Base-by-base conservation (phyloP, 148 eudicot species). In the Amaranthus hypochondriacus region DNA sequence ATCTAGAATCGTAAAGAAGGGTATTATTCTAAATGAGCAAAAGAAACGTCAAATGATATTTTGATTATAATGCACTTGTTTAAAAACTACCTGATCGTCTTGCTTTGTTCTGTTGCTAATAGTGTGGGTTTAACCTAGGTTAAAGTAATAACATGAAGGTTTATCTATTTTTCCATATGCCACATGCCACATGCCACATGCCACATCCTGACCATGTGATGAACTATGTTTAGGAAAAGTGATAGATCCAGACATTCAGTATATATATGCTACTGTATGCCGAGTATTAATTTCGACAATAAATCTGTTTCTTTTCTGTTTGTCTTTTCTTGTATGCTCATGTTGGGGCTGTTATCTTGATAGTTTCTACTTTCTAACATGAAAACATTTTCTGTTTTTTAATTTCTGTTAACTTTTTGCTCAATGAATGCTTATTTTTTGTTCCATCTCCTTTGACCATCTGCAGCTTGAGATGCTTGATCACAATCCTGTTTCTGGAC, bases 381-480 rank as follows among this genome's bases (percentile, higher is more conserved):
- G 42, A 48, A 48, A 9, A 0, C 2, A 13, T 4, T 66, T 9
- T 4, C 7, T 66, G 69, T 18, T 66, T 47, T 8, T 3, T 48
- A 4, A 5, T 13, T 64, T 1, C 44, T 62, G 1, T 64, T 7
- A 1, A 47, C 9, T 65, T 9, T 7, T 60, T 18, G 63, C 44
- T 60, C 39, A 60, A 60, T 12, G 4, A 65, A 2, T 15, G 14
- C 1, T 67, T 7, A 46, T 9, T 18, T 62, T 48, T 5, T 18
- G 12, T 52, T 47, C 39, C 3, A 7, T 62, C 59, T 55, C n/a
- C 48, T 48, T 58, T 43, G 57, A 67, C 54, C 48, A 46, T 10
- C 77, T 61, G 63, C 87, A 96, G 99, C 94, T 86, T 82, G 97
- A 87, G 75, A 42, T 86, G 68, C 76, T 83, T 53, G 82, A 85